A percentile compares a stretch with the other conserved stretches of the same genome.
These are phyloP conservation scores for Botryotinia calthae DNA, from an alignment of 2,329 filamentous ascomycete genomes.

Conservation along the genomic window DNA sequence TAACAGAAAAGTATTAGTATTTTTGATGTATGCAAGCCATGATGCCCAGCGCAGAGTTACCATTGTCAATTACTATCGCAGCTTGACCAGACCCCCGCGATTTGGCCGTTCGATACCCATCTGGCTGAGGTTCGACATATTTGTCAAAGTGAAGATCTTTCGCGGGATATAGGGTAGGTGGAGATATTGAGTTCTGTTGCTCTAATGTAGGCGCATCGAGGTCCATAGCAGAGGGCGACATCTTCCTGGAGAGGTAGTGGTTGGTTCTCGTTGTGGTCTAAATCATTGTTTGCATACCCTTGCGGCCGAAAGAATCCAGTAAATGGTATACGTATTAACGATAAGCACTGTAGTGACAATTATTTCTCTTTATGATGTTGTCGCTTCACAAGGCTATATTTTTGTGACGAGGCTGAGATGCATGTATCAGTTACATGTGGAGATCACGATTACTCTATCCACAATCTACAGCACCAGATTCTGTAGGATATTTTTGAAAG, in stretches of 20 bases:
- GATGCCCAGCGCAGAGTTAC: constrained; percentile 45
- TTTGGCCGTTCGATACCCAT: constrained; percentile 65
- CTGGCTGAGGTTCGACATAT: constrained; percentile 52
- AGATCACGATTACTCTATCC: constrained; percentile 8
- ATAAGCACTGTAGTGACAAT: not conserved
- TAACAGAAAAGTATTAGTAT: constrained; percentile 23
- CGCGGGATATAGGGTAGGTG: constrained; percentile 56
- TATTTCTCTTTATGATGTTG: constrained; percentile 6
- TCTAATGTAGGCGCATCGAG: constrained; percentile 39
- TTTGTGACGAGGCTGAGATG: constrained; percentile 5
- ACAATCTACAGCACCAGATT: not conserved
- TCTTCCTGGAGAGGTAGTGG: constrained; percentile 26
- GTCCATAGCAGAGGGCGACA: constrained; percentile 38
- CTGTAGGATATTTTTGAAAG: not conserved
- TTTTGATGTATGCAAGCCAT: not conserved
- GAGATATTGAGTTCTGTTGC: constrained; percentile 50
- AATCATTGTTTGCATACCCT: constrained; percentile 5
- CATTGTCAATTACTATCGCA: constrained; percentile 97
- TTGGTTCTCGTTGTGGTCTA: not conserved
- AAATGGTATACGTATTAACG: not conserved
- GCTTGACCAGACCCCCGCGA: constrained; percentile 54
- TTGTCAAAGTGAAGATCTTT: constrained; percentile 62
- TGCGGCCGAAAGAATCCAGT: not conserved
- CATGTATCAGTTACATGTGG: constrained; percentile 4
- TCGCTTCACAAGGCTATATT: constrained; percentile 15